Percentiles rank a stretch among this genome's conserved stretches.
These are phyloP conservation scores for Taphrina flavorubra DNA, from an alignment of 1,139 yeast genomes.

Conservation along the genomic window DNA sequence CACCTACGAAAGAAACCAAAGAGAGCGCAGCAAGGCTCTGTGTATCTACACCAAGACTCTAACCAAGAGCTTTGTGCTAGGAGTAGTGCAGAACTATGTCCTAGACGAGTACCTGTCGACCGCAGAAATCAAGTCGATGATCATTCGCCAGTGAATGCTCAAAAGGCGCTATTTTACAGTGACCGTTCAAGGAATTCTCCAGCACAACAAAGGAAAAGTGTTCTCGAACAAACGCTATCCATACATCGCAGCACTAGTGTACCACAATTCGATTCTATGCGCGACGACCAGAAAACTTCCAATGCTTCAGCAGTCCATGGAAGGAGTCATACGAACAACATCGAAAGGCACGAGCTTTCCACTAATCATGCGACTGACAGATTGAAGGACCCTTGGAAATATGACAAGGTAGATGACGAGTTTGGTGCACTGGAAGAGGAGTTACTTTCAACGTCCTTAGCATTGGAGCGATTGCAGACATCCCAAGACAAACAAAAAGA, in stretches of 20 bases:
- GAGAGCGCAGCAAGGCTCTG: conserved; percentile 1
- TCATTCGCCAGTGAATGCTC: background rate
- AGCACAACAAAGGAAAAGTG: background rate
- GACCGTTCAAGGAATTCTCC: background rate
- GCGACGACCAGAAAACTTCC: background rate
- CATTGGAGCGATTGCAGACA: background rate
- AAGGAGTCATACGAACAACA: background rate
- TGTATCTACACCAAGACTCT: background rate
- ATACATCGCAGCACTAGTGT: conserved; percentile 8
- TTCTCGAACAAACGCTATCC: background rate
- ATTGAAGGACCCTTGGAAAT: background rate
- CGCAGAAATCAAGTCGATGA: background rate
- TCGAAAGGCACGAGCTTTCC: background rate
- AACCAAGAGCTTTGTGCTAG: background rate
- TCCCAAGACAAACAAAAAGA: background rate
- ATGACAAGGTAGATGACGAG: background rate
- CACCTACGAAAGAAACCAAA: conserved; percentile 19
- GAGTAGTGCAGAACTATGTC: background rate
- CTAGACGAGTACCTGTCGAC: conserved; percentile 1
- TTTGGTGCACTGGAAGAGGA: background rate
- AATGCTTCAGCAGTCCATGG: background rate
- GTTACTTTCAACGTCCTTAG: conserved; percentile 5
- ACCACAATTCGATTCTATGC: background rate
- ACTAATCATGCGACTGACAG: background rate
- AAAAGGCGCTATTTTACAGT: background rate